Base-by-base conservation (phyloP, 176 grass and related monocot species). In the Bolboschoenus planiculmis region DNA sequence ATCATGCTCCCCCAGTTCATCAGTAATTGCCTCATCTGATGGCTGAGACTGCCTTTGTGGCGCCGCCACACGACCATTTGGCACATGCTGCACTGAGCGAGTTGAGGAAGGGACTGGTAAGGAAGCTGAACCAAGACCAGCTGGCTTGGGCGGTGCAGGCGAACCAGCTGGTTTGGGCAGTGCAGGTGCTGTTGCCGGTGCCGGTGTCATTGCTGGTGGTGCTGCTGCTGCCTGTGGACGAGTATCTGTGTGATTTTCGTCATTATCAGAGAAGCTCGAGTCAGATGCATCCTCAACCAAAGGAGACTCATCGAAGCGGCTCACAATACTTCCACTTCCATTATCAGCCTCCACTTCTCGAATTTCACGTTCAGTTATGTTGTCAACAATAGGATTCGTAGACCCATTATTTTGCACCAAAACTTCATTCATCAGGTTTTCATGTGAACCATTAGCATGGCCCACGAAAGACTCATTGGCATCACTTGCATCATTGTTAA, bases 91-190 rank as follows among this genome's bases (percentile, higher is more conserved):
- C 87, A 90, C 77, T 88, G 95, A 88, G 87, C 77, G 86, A 83
- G 24, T 30, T 85, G 92, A 59, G 1, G 92, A 83, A 74, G 89
- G 88, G 39, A 89, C 86, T 14, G 85, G 83, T 75, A 98, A 81
- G 67, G 90, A 84, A 76, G 85, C 59, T 1, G 95, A 90, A 79
- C 92, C 95, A 76, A 98, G 92, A 59, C 95, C 95, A 80, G 92
- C 89, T 63, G 95, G 94, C 56, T 62, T 88, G 86, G 88, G 54
- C 3, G 73, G 57, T 77, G 91, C 62, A 76, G 70, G 60, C 46
- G 91, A 60, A 53, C 50, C 50, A 53, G 50, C 14, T 0, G 51
- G 84, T 80, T 66, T 62, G 50, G 50, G 50, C 78, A 43, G 29
- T 84, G 26, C 43, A 24, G 68, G 67, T 27, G 70, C 54, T 59